These are phyloP conservation scores for Sparassis latifolia DNA, from an alignment of 1,284 basidiomycete genomes.

Conservation along the genomic window DNA sequence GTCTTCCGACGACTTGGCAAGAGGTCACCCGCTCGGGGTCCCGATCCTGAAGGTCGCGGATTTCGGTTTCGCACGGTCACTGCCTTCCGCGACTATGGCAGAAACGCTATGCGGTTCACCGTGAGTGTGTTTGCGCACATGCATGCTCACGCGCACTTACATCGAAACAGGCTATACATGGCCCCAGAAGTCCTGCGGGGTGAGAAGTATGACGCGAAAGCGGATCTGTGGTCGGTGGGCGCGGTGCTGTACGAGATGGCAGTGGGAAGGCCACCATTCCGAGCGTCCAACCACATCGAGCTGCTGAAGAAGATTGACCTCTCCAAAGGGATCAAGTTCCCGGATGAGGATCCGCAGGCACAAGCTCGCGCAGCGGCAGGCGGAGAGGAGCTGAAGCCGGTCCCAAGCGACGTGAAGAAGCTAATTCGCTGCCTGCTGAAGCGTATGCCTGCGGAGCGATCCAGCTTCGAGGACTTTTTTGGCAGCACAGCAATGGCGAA, in stretches of 20 bases:
- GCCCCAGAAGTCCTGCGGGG: slow-evolving; percentile 97
- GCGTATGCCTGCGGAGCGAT: slow-evolving; percentile 79
- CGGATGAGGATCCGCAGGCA: slow-evolving; percentile 69
- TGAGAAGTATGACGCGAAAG: slow-evolving; percentile 97
- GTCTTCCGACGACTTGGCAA: slow-evolving; percentile 67
- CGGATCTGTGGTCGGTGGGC: slow-evolving; percentile 97
- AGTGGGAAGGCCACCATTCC: slow-evolving; percentile 90
- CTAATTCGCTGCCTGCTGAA: slow-evolving; percentile 83
- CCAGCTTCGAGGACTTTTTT: slow-evolving; percentile 93
- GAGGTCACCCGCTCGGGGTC: slow-evolving; percentile 87
- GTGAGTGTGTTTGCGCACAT: slow-evolving; percentile 54
- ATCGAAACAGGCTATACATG: slow-evolving; percentile 80
- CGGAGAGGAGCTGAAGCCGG: slow-evolving; percentile 44
- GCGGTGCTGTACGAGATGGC: slow-evolving; percentile 96
- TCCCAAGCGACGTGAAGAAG: slow-evolving; percentile 83
- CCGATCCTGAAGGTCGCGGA: slow-evolving; percentile 96
- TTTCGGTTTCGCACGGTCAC: slow-evolving; percentile 93
- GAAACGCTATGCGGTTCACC: slow-evolving; percentile 98
- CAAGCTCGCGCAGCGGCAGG: slow-evolving; percentile 29
- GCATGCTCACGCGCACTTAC: too few relatives aligned
- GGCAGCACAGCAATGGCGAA: slow-evolving; percentile 75
- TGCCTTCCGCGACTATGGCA: slow-evolving; percentile 91
- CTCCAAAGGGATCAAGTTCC: slow-evolving; percentile 83
- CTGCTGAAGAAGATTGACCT: slow-evolving; percentile 90
- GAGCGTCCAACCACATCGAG: slow-evolving; percentile 95